Base-by-base conservation (phyloP, 169 alveolate species). In the Babesia caballi region DNA sequence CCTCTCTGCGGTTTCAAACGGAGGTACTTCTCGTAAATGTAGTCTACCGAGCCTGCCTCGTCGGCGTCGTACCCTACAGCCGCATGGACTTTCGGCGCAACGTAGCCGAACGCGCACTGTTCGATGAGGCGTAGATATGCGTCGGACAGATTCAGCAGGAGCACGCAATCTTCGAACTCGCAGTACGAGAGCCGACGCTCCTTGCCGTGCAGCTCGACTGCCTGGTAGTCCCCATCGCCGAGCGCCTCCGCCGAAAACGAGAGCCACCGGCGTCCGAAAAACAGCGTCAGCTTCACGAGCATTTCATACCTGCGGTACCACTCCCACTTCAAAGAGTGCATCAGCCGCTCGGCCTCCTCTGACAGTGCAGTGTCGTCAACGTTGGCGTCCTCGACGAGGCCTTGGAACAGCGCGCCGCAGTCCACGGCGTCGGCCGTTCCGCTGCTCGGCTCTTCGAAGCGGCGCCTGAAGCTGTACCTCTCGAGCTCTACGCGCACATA, bases 231-330 rank as follows among this genome's bases (percentile, higher is more conserved):
- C 5, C 46, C 63, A 32, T 36, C 33, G 30, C 15, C 5, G 44
- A 0, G 14, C 11, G 40, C 59, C n/a, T 40, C 42, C 33, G 40
- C 51, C 21, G 65, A 11, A 15, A 75, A 38, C 1, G 51, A 28
- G 17, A 75, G 46, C 66, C 78, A 75, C 32, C 65, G 38, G 28
- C 41, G 51, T 50, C 72, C 51, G 15, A 75, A 19, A 47, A 47
- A 75, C 25, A 65, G 49, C 58, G 38, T 54, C 38, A 67, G 50
- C 56, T 61, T 75, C 27, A 66, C 66, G 6, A 63, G 42, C 32
- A 75, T 19, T 25, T 66, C 72, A 25, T 47, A 65, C 2, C 78
- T 68, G 12, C 32, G 53, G 36, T n/a, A 41, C 61, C 63, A 67
- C 46, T 9, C 56, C 53, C 58, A 28, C 14, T 42, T 50, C 42